Base-by-base conservation (phyloP, 345 rosid genomes). In the Toxicodendron radicans region DNA sequence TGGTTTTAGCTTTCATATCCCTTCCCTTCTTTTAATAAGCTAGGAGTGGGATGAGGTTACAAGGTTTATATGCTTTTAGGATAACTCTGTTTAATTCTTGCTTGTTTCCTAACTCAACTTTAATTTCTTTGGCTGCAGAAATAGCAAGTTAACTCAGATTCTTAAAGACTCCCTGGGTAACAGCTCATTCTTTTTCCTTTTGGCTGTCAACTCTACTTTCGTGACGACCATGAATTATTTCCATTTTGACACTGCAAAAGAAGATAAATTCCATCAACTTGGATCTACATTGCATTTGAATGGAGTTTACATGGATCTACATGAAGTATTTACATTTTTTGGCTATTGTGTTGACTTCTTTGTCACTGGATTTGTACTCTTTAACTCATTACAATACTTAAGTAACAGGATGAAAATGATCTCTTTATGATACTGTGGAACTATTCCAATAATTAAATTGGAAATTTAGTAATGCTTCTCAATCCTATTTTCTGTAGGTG, bases 111-210 rank as follows among this genome's bases (percentile, higher is more conserved):
- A 35, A 13, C 12, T 51, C 16, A 51, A 13, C 12, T 72, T 57
- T 13, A 14, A 27, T 66, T 73, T 73, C 23, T 62, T 74, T 76
- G 74, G 69, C 81, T 89, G 94, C 99, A 95, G 97, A 85, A 95
- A 95, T 76, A 90, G 97, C 91, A 95, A 95, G 90, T 81, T 95
- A 66, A 92, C 99, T 76, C 99, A 95, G 80, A 91, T 95, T 77
- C 97, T 92, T 79, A 90, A 87, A 86, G 99, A 95, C 86, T 95
- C 94, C 72, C 76, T 95, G 79, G 97, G 99, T 92, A 84, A 57
- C 53, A 10, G 49, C 73, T 71, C 64, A 5, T 49, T 76, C 21
- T 57, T 16, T 70, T 58, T 70, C 11, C 27, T 70, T 58, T 70
- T 58, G 38, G 35, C 53, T 56, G 33, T 56, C 53, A 41, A 20